A percentile compares a stretch with the other conserved stretches of the same genome.
Evolutionary conservation across 805 yeast species (phyloP).

Genomic region (Yarrowia alimentaria): DNA sequence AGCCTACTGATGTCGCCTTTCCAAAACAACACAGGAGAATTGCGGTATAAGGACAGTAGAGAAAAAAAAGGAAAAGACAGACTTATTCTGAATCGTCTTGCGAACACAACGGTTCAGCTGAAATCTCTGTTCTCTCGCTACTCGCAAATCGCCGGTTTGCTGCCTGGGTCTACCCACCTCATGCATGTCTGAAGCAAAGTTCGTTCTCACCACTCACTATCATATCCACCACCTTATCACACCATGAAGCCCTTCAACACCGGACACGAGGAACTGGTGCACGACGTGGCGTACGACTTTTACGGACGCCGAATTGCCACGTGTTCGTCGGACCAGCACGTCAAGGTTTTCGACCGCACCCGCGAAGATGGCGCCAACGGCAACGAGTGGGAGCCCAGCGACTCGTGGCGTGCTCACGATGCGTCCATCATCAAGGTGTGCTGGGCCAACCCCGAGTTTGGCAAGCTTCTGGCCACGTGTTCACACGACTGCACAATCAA

Average conservation of each 20-base stretch:
- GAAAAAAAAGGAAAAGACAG: too few species aligned
- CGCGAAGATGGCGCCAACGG: slow-evolving; percentile 30
- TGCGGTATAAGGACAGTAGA: too few species aligned
- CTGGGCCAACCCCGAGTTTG: slow-evolving; percentile 96
- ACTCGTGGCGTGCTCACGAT: slow-evolving; percentile 95
- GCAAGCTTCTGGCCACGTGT: slow-evolving; percentile 80
- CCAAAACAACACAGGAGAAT: too few species aligned
- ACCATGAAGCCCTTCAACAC: slow-evolving; percentile 71
- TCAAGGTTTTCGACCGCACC: slow-evolving; percentile 79
- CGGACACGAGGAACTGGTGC: slow-evolving; percentile 90
- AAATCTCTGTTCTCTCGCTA: too few species aligned
- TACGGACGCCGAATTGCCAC: slow-evolving; percentile 93
- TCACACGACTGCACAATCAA: slow-evolving; percentile 87
- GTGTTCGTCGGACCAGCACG: slow-evolving; percentile 90
- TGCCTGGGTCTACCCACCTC: neutral
- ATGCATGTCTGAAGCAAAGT: neutral
- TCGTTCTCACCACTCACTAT: neutral
- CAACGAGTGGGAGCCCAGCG: slow-evolving; percentile 79
- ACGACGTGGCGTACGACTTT: slow-evolving; percentile 83
- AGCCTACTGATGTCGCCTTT: too few species aligned
- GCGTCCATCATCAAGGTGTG: slow-evolving; percentile 75
- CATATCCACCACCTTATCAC: neutral
- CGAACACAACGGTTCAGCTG: too few species aligned
- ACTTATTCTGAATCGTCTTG: too few species aligned
- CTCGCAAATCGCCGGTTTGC: too few species aligned